phyloP scores from a whole-genome alignment of 2,329 filamentous ascomycete genomes.

The Fusarium nelsonii region DNA sequence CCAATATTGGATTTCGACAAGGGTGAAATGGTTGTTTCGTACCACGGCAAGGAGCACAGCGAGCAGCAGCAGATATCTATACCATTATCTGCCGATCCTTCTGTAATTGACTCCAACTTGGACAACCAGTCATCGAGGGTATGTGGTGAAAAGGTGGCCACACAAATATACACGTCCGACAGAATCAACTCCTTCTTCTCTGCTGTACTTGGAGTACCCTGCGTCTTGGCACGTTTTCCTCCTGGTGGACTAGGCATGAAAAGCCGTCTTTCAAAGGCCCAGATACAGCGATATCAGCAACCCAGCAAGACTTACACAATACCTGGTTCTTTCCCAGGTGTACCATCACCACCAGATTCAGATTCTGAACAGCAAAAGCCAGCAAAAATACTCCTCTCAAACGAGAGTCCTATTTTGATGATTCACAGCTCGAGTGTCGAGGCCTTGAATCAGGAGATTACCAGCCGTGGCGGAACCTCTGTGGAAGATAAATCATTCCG shows the following conservation, averaged over 20 bases:
- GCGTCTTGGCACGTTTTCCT: constrained; percentile 86
- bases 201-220: constrained; percentile 78
- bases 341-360: constrained; percentile 69
- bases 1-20: constrained; percentile 78
- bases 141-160: constrained; percentile 82
- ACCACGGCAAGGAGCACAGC: constrained; percentile 52
- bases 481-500: constrained; percentile 83
- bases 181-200: constrained; percentile 83
- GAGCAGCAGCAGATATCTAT: constrained; percentile 59
- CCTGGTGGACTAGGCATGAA: constrained; percentile 70
- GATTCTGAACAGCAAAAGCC: constrained; percentile 59
- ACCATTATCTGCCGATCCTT: constrained; percentile 77
- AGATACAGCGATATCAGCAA: constrained; percentile 70
- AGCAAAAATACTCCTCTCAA: constrained; percentile 80
- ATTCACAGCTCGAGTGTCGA: constrained; percentile 85
- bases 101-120: constrained; percentile 60
- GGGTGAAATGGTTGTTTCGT: constrained; percentile 73
- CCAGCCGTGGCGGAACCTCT: constrained; percentile 68
- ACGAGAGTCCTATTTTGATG: constrained; percentile 92
- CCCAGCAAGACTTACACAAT: constrained; percentile 48
- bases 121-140: constrained; percentile 72
- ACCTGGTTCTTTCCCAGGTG: constrained; percentile 67
- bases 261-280: constrained; percentile 78
- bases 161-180: constrained; percentile 76
- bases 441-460: constrained; percentile 80